phyloP scores from a whole-genome alignment of 2,329 filamentous ascomycete species.

The Juglanconis juglandina region DNA sequence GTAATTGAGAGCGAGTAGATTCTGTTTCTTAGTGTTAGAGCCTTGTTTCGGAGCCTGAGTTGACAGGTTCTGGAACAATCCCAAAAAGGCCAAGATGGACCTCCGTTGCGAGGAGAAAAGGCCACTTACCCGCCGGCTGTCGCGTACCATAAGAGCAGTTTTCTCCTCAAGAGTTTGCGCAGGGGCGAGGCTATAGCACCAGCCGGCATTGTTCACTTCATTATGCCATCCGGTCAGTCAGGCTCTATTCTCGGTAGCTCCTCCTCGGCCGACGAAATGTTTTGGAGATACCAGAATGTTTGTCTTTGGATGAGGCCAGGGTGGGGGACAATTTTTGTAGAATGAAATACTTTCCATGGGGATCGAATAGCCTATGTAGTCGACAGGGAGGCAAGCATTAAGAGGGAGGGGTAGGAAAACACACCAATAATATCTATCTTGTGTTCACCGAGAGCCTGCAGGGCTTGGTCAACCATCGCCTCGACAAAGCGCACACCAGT shows the following conservation, averaged over 20 bases:
- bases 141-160: background rate
- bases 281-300: background rate
- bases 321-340: background rate
- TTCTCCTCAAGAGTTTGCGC: background rate
- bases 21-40: background rate
- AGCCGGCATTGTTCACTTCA: conserved; percentile 3
- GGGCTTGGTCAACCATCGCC: background rate
- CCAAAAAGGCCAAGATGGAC: too few species aligned
- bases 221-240: background rate
- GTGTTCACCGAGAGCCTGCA: background rate
- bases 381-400: background rate
- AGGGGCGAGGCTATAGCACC: background rate
- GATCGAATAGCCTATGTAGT: background rate
- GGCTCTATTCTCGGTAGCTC: background rate
- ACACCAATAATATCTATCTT: background rate
- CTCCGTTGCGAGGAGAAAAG: too few species aligned
- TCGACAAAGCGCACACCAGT: background rate
- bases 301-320: background rate
- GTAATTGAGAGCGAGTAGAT: background rate
- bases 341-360: too few species aligned
- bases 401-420: background rate
- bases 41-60: too few species aligned
- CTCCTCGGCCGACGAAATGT: too few species aligned
- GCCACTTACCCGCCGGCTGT: background rate
- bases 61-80: too few species aligned